These are phyloP conservation scores for Tulasnella sp. DNA, from an alignment of 768 basidiomycete species.

Conservation along the genomic window DNA sequence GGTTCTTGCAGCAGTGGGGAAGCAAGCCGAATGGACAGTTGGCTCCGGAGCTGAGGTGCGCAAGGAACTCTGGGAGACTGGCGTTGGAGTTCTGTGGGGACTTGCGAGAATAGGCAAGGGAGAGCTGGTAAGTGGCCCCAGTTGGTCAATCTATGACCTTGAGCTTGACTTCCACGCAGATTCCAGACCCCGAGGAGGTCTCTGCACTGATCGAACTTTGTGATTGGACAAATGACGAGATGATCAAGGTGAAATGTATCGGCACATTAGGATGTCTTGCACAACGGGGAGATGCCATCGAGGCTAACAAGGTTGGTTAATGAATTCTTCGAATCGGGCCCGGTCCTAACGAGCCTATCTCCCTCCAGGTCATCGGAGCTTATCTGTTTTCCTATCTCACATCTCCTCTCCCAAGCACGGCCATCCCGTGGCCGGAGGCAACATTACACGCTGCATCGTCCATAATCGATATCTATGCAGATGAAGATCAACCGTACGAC, in stretches of 20 bases:
- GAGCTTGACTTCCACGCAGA: conserved; percentile 36
- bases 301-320: conserved; percentile 54
- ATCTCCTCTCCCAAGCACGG: background rate
- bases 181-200: conserved; percentile 57
- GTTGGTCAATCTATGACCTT: background rate
- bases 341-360: too few relatives aligned
- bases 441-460: conserved; percentile 75
- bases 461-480: conserved; percentile 89
- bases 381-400: conserved; percentile 56
- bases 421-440: conserved; percentile 44
- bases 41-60: conserved; percentile 60
- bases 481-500: conserved; percentile 77
- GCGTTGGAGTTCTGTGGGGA: conserved; percentile 83
- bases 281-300: conserved; percentile 55
- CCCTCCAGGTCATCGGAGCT: conserved; percentile 53
- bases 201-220: conserved; percentile 63
- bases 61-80: conserved; percentile 72
- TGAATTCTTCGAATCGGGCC: too few relatives aligned
- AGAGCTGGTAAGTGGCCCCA: conserved; percentile 45
- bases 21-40: conserved; percentile 19
- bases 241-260: conserved; percentile 68
- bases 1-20: conserved; percentile 20
- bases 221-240: conserved; percentile 50
- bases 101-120: conserved; percentile 73
- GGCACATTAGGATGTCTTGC: conserved; percentile 80